These are phyloP conservation scores for Ganoderma lingzhi DNA, from an alignment of 1,284 basidiomycete genomes.

Conservation along the genomic window DNA sequence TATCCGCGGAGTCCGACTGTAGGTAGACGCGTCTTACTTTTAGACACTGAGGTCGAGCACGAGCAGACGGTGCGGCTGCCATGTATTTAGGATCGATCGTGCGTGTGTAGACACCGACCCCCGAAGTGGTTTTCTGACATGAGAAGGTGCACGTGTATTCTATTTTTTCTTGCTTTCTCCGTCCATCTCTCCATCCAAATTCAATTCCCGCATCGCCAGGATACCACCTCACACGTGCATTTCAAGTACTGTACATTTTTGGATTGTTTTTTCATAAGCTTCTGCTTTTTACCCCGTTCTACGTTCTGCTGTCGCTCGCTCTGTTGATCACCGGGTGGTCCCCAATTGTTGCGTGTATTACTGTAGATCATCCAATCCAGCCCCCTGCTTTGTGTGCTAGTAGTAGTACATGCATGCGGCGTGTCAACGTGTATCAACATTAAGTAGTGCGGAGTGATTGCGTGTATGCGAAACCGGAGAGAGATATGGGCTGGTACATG, in stretches of 20 bases:
- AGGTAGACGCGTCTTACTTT: background rate
- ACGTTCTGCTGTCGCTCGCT: background rate
- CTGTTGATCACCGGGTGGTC: slow-evolving; percentile 30
- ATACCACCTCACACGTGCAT: background rate
- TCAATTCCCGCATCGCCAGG: background rate
- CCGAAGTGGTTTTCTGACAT: background rate
- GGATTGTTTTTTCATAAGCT: background rate
- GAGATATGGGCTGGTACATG: background rate
- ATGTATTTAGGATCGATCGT: background rate
- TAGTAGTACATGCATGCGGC: slow-evolving; percentile 31
- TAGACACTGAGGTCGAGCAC: background rate
- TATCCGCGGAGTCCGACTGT: background rate
- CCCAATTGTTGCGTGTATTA: slow-evolving; percentile 32
- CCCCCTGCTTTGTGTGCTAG: slow-evolving; percentile 29
- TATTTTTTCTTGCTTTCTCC: slow-evolving; percentile 2
- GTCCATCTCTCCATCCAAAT: background rate
- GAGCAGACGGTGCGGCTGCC: background rate
- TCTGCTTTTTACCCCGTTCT: slow-evolving; percentile 1
- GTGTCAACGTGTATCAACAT: slow-evolving; percentile 6
- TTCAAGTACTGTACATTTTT: background rate
- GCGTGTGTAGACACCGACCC: background rate
- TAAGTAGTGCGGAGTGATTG: background rate
- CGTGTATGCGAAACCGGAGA: slow-evolving; percentile 1
- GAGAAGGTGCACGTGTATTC: slow-evolving; percentile 1
- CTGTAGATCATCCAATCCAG: slow-evolving; percentile 28